Evolutionary conservation across 169 alveolate genomes (phyloP).

Genomic region (Plasmodium gaboni): DNA sequence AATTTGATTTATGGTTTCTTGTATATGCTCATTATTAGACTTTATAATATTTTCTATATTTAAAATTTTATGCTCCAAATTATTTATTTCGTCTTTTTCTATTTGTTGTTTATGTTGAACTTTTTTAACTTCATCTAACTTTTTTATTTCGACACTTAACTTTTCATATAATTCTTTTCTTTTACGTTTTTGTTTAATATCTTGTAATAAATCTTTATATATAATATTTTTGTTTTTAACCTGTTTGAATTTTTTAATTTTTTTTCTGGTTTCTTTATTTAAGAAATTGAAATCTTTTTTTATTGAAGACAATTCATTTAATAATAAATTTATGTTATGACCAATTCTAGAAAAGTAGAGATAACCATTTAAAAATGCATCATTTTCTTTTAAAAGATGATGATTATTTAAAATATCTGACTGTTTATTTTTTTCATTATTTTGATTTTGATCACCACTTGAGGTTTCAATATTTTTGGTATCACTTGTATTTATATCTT

Average conservation of each 20-base stretch:
- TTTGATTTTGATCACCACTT: neutral
- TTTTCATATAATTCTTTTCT: conserved; percentile 63
- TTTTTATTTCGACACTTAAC: conserved; percentile 33
- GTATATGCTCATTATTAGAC: conserved; percentile 35
- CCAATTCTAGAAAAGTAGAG: conserved; percentile 37
- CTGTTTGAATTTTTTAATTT: conserved; percentile 25
- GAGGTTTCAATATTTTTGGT: neutral
- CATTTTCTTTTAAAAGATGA: conserved; percentile 17
- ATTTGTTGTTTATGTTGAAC: conserved; percentile 40
- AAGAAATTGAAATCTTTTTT: conserved; percentile 42
- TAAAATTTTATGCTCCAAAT: conserved; percentile 40
- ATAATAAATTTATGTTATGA: conserved; percentile 44
- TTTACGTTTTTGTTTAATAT: conserved; percentile 42
- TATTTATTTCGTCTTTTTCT: conserved; percentile 39
- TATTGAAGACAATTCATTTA: conserved; percentile 42
- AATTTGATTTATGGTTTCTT: conserved; percentile 43
- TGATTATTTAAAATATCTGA: neutral
- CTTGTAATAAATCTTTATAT: conserved; percentile 26
- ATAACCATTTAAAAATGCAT: conserved; percentile 60
- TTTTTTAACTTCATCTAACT: conserved; percentile 50
- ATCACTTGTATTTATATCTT: neutral
- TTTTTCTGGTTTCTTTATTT: conserved; percentile 40
- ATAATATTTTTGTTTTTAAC: conserved; percentile 61
- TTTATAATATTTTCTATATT: conserved; percentile 28
- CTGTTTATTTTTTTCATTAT: neutral